Evolutionary conservation across 306 rosid species (phyloP), one percentile per base, ranked within the genome.

Genomic region (Astragalus glycyphyllos): DNA sequence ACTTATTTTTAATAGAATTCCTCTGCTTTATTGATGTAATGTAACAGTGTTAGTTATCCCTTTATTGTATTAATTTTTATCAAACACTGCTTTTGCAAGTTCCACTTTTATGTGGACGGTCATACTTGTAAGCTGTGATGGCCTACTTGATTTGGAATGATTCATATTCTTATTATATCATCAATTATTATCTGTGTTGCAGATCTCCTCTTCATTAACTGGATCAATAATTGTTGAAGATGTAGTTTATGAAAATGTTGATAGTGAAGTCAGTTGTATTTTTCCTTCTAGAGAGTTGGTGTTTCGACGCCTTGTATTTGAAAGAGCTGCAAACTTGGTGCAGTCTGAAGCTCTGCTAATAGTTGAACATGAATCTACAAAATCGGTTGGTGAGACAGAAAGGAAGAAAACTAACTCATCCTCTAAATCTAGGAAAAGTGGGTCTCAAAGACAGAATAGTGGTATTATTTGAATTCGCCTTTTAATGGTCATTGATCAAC

Each of bases 341-440:
- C 98, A 93, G 87, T 93, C 98, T 56, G 98, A 93, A 86, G 96
- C 92, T 84, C 61, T 93, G 70, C 77, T 93, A 44, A 84, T 40
- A 40, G 85, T 54, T 65, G 88, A 85, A 82, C 77, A 44, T 38
- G 72, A 69, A 53, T 49, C 72, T 59, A 70, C 69, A 47, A 82
- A 74, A 71, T 44, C 65, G 58, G 67, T 77, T 78, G 77, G 81
- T 75, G 84, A 83, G 72, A 49, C 54, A 57, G 82, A 71, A 71
- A 69, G 63, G 86, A 86, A 85, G 86, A 90, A 85, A 79, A 67
- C 77, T 45, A 76, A 58, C 47, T 73, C 88, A 69, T 72, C 89
- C 68, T 85, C 92, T 58, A 90, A 84, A 86, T 82, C 89, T 53
- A 87, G 78, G 82, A 93, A 75, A 81, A 84, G 74, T 51, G 90